Percentiles rank a stretch among this genome's conserved stretches.
These are phyloP conservation scores for Geotrichum ghanense DNA, from an alignment of 805 yeast genomes.

Conservation along the genomic window DNA sequence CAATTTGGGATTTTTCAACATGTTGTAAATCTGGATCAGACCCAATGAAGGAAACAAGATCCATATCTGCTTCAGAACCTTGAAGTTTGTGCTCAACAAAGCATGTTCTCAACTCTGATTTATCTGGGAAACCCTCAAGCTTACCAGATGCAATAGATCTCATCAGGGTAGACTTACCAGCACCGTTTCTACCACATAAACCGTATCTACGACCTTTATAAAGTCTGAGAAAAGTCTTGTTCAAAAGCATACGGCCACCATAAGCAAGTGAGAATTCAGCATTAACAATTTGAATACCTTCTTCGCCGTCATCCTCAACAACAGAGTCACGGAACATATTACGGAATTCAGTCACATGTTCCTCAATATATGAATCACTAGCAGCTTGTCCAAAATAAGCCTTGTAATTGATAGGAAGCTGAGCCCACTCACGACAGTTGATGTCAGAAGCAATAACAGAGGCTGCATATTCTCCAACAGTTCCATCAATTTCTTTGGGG, in stretches of 20 bases:
- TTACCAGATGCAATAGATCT: conserved; percentile 94
- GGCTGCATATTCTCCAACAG: conserved; percentile 23
- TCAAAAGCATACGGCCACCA: conserved; percentile 93
- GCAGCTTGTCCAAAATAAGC: conserved; percentile 33
- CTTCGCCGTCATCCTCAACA: conserved; percentile 51
- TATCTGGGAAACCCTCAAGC: conserved; percentile 93
- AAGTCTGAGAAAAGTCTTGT: conserved; percentile 80
- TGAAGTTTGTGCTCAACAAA: conserved; percentile 95
- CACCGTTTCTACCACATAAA: conserved; percentile 97
- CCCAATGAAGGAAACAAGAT: conserved; percentile 77
- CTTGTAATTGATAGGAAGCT: conserved; percentile 29
- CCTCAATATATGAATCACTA: conserved; percentile 24
- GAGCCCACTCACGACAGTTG: conserved; percentile 29
- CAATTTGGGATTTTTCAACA: conserved; percentile 58
- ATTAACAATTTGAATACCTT: conserved; percentile 85
- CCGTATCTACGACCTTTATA: conserved; percentile 96
- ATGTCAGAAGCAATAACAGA: conserved; percentile 22
- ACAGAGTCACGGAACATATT: conserved; percentile 30
- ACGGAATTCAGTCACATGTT: conserved; percentile 23
- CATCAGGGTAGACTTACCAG: conserved; percentile 96
- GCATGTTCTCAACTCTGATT: conserved; percentile 78
- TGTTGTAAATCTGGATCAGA: conserved; percentile 68
- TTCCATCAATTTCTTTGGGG: conserved; percentile 19
- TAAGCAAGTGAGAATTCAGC: conserved; percentile 93
- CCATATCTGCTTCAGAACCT: conserved; percentile 88